Conservation (phyloP, 2,329 filamentous ascomycete species). For the Penicillium olsonii region DNA sequence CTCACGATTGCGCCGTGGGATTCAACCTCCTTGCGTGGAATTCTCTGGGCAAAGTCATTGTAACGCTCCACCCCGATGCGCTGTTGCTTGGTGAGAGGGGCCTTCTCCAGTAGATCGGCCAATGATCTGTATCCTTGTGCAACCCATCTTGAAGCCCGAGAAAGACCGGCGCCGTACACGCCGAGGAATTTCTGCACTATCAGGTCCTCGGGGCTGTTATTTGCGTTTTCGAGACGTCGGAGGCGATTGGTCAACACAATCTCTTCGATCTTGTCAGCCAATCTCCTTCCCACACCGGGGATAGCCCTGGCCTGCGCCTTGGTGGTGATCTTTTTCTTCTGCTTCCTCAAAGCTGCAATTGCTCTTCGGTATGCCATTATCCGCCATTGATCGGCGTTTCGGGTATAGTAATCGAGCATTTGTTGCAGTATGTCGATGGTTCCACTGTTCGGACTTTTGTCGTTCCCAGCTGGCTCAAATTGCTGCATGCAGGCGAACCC, state of each 20-base stretch:
- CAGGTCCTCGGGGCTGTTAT: conserved; percentile 65
- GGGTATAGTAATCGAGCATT: conserved; percentile 76
- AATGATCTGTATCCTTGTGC: conserved; percentile 72
- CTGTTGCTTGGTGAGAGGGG: conserved; percentile 68
- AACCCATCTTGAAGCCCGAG: conserved; percentile 74
- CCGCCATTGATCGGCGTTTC: conserved; percentile 76
- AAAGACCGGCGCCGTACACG: conserved; percentile 75
- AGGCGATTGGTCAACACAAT: conserved; percentile 75
- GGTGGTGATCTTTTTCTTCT: conserved; percentile 64
- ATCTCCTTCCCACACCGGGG: conserved; percentile 67
- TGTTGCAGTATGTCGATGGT: conserved; percentile 77
- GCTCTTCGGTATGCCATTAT: conserved; percentile 73
- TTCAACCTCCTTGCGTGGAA: conserved; percentile 75
- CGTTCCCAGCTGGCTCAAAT: conserved; percentile 46
- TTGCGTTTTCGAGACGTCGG: conserved; percentile 69
- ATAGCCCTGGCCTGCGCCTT: conserved; percentile 69
- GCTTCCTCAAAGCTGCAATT: conserved; percentile 70
- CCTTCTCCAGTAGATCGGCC: conserved; percentile 66
- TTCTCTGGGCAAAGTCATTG: conserved; percentile 74
- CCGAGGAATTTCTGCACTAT: conserved; percentile 70
- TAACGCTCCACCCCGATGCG: conserved; percentile 76
- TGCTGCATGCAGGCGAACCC: conserved; percentile 63
- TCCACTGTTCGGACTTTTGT: conserved; percentile 67
- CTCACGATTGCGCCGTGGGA: conserved; percentile 67
- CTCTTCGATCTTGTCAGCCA: conserved; percentile 87